Percentiles rank a stretch among this genome's conserved stretches.
These are phyloP conservation scores for Hyaloscypha variabilis DNA, from an alignment of 495 filamentous ascomycete species.

Conservation along the genomic window DNA sequence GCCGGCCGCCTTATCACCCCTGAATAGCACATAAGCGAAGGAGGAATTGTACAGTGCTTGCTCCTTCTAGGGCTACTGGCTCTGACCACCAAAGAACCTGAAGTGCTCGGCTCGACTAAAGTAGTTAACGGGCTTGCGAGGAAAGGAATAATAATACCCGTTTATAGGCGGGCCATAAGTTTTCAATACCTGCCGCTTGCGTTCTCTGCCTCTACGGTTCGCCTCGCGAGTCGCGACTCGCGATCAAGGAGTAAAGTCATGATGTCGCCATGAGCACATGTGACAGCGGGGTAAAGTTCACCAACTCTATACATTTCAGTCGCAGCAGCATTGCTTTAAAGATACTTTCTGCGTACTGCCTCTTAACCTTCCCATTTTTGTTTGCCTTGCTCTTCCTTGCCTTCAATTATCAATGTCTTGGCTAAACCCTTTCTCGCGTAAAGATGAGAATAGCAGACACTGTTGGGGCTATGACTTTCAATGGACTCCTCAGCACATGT, in stretches of 20 bases:
- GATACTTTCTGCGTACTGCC: neutral
- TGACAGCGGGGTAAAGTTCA: slow-evolving; percentile 4
- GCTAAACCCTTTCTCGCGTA: slow-evolving; percentile 37
- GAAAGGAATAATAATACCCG: too few species aligned
- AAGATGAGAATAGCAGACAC: slow-evolving; percentile 31
- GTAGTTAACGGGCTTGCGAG: too few species aligned
- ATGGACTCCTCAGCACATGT: slow-evolving; percentile 69
- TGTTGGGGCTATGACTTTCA: slow-evolving; percentile 72
- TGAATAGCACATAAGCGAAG: too few species aligned
- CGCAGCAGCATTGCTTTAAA: neutral
- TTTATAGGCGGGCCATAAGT: too few species aligned
- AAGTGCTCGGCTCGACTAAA: too few species aligned
- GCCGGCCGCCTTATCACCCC: neutral
- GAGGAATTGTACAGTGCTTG: too few species aligned
- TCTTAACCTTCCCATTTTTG: neutral
- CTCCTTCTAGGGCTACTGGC: too few species aligned
- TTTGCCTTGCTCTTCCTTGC: neutral
- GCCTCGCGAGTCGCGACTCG: too few species aligned
- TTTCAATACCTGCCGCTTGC: too few species aligned
- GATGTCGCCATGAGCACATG: slow-evolving; percentile 30
- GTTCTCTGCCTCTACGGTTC: too few species aligned
- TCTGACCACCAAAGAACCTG: too few species aligned
- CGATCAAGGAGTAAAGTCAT: slow-evolving; percentile 2
- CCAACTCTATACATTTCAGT: neutral
- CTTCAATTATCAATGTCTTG: slow-evolving; percentile 36